Conservation (phyloP, 176 grass and related monocot genomes). For the Aegilops tauschii region DNA sequence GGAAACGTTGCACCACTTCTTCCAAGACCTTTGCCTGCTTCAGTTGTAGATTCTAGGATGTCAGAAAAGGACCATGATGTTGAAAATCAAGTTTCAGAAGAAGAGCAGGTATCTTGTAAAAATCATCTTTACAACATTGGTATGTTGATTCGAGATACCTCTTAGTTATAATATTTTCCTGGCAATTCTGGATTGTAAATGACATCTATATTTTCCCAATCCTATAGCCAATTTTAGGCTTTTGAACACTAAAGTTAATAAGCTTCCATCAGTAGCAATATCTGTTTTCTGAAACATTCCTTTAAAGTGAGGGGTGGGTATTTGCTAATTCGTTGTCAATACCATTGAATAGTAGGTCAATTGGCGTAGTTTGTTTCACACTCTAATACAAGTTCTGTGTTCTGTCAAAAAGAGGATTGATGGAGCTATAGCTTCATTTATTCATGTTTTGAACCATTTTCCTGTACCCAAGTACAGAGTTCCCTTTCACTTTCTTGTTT, state of each 20-base stretch:
- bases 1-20: constrained; percentile 62
- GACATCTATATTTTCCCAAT: background rate
- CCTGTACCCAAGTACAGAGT: background rate
- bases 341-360: background rate
- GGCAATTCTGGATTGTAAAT: background rate
- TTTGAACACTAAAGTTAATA: background rate
- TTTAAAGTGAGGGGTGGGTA: background rate
- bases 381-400: background rate
- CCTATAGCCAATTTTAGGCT: background rate
- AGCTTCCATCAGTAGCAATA: background rate
- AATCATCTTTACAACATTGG: constrained; percentile 6
- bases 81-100: constrained; percentile 22
- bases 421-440: background rate
- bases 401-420: background rate
- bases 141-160: background rate
- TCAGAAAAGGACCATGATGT: constrained; percentile 29
- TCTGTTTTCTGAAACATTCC: background rate
- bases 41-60: constrained; percentile 57
- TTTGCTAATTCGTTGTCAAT: constrained; percentile 1
- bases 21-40: constrained; percentile 79
- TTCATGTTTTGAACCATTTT: background rate
- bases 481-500: background rate
- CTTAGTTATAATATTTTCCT: background rate
- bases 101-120: constrained; percentile 52
- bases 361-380: background rate